Base-by-base conservation (phyloP, 1,284 basidiomycete genomes). In the Naganishia sp. region DNA sequence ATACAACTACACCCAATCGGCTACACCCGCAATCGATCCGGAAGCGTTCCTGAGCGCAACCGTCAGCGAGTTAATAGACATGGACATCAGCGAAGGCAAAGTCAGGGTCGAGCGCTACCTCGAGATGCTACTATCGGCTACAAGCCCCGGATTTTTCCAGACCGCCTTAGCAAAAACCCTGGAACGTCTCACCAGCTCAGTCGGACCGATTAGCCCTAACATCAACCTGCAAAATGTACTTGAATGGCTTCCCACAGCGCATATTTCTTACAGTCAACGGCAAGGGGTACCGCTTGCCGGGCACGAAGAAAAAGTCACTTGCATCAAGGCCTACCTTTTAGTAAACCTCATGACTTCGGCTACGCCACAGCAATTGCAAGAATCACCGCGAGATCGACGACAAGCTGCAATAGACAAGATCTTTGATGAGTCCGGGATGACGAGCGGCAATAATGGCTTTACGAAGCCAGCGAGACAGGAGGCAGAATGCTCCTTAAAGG, bases 71-170 rank as follows among this genome's bases (percentile, higher is more conserved):
- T 46, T 61, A 6, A 13, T 43, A 7, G 57, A 61, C 15, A 21
- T 61, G 18, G 57, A 61, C 21, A 50, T 50, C 21, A 42, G 48
- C 16, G 57, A 61, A 28, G 57, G 48, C 33, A 25, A 39, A 42
- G 33, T 52, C 48, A 46, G 48, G 15, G 11, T 61, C 31, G 57
- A 61, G 25, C 57, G 57, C 21, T 61, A 50, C 28, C 28, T 50
- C 10, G 57, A 61, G 33, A 52, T 61, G 57, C 48, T 61, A 23
- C 57, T 28, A 39, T 36, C 57, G n/a, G 57, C 57, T 2, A 52
- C 57, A 28, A 48, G 42, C 25, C 11, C 25, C 4, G 48, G 43
- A 23, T 61, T 23, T 11, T n/a, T n/a, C 18, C 49, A 50, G 28
- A 21, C 31, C 21, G 33, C 43, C 50, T 23, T 61, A 13, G 46